These are phyloP conservation scores for Taxillus chinensis DNA, from an alignment of 164 flowering plant genomes.

Conservation along the genomic window DNA sequence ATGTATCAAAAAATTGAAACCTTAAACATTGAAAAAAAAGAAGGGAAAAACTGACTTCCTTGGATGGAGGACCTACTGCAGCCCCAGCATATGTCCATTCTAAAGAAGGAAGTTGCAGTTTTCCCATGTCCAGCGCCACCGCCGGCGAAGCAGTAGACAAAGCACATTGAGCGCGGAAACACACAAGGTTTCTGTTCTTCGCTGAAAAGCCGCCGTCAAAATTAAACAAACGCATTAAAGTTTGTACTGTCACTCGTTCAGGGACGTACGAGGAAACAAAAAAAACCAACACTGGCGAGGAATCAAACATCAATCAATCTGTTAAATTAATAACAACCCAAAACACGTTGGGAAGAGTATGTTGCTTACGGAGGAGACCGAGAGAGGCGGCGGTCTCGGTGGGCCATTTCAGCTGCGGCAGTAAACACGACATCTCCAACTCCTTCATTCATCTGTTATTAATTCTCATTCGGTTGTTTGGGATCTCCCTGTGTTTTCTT, in stretches of 20 bases:
- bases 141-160: conserved; percentile 39
- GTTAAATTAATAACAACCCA: conserved; percentile 13
- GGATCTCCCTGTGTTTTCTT: too few species aligned
- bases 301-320: neutral
- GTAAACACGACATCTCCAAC: conserved; percentile 47
- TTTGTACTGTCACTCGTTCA: neutral
- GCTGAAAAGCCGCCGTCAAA: conserved; percentile 26
- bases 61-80: conserved; percentile 27
- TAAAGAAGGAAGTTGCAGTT: conserved; percentile 46
- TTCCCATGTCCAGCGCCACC: conserved; percentile 47
- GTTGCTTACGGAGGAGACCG: conserved; percentile 28
- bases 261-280: neutral
- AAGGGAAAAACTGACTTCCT: conserved; percentile 30
- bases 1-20: too few species aligned
- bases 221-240: neutral
- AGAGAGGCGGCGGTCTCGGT: conserved; percentile 30
- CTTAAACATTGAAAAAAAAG: neutral
- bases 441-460: too few species aligned
- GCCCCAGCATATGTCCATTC: conserved; percentile 50
- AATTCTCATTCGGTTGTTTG: too few species aligned
- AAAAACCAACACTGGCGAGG: neutral
- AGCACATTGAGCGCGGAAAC: conserved; percentile 44
- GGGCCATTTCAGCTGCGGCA: conserved; percentile 61
- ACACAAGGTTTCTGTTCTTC: conserved; percentile 30
- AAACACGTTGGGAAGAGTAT: conserved; percentile 4